These are phyloP conservation scores for Neofusicoccum cordaticola DNA, from an alignment of 2,329 filamentous ascomycete genomes.

Conservation along the genomic window DNA sequence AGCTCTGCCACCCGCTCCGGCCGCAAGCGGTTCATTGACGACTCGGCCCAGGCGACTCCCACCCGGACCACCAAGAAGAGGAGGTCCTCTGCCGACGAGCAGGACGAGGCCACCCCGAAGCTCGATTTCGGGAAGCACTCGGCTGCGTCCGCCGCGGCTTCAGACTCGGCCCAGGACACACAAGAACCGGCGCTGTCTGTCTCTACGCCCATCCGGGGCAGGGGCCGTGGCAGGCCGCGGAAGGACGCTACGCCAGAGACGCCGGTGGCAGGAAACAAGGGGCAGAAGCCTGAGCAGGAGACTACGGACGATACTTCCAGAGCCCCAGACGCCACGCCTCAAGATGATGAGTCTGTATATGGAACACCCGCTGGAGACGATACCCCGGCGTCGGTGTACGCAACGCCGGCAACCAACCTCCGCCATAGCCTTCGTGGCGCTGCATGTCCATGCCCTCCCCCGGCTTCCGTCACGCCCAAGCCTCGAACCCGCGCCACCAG, in stretches of 20 bases:
- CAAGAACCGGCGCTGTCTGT: background rate
- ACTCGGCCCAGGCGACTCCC: slow-evolving; percentile 4
- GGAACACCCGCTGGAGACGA: slow-evolving; percentile 13
- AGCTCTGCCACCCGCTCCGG: slow-evolving; percentile 6
- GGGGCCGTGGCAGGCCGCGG: background rate
- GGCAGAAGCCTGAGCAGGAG: background rate
- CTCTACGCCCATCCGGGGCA: background rate
- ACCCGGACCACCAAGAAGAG: slow-evolving; percentile 9
- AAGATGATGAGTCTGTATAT: slow-evolving; percentile 14
- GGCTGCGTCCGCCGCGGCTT: background rate
- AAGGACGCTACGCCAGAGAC: slow-evolving; percentile 2
- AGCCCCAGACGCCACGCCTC: background rate
- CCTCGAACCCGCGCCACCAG: background rate
- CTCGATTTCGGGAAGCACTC: background rate
- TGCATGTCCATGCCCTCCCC: background rate
- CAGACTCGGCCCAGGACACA: background rate
- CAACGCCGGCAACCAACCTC: slow-evolving; percentile 14
- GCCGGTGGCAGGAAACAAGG: background rate
- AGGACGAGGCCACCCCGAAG: slow-evolving; percentile 1
- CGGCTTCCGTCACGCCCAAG: slow-evolving; percentile 8
- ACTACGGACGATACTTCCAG: background rate
- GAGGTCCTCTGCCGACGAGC: background rate
- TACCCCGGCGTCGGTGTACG: slow-evolving; percentile 11
- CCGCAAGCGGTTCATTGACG: slow-evolving; percentile 14
- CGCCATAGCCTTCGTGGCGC: background rate